phyloP scores from a whole-genome alignment of 164 flowering plant species.

The Litsea cubeba region DNA sequence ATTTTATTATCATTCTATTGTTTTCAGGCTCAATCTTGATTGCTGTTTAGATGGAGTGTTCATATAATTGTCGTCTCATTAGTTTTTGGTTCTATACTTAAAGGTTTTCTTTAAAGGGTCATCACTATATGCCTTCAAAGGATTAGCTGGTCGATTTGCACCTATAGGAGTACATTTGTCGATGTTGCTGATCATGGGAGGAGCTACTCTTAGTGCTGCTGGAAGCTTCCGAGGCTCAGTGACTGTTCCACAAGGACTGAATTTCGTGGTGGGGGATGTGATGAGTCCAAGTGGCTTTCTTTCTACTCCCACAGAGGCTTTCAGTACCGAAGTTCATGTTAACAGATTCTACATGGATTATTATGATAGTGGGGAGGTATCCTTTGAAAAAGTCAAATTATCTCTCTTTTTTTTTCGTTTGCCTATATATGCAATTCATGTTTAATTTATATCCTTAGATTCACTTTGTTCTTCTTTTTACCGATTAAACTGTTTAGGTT shows the following conservation, averaged over 20 bases:
- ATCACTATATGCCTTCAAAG: conserved; percentile 84
- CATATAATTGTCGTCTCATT: not conserved
- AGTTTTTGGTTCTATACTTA: not conserved
- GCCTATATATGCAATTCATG: not conserved
- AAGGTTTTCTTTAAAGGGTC: conserved; percentile 92
- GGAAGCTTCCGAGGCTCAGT: conserved; percentile 93
- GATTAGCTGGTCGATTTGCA: conserved; percentile 88
- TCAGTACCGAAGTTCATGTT: conserved; percentile 91
- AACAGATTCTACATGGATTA: conserved; percentile 88
- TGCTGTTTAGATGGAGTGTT: not conserved
- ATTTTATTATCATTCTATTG: too few relatives aligned
- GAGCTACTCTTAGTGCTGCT: conserved; percentile 84
- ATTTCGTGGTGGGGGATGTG: conserved; percentile 88
- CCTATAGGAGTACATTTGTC: conserved; percentile 96
- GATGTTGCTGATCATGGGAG: conserved; percentile 88
- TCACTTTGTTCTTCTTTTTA: not conserved
- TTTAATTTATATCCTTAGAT: not conserved
- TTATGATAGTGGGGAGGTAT: conserved; percentile 89
- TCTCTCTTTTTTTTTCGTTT: not conserved
- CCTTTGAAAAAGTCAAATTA: not conserved
- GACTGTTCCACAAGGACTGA: conserved; percentile 94
- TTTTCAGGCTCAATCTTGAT: too few relatives aligned
- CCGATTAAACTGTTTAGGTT: not conserved
- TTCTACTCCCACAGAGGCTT: conserved; percentile 71
- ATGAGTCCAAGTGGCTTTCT: conserved; percentile 76